A percentile compares a stretch with the other conserved stretches of the same genome.
Evolutionary conservation across 2,329 filamentous ascomycete genomes (phyloP).

Genomic region (Xylaria sp.): DNA sequence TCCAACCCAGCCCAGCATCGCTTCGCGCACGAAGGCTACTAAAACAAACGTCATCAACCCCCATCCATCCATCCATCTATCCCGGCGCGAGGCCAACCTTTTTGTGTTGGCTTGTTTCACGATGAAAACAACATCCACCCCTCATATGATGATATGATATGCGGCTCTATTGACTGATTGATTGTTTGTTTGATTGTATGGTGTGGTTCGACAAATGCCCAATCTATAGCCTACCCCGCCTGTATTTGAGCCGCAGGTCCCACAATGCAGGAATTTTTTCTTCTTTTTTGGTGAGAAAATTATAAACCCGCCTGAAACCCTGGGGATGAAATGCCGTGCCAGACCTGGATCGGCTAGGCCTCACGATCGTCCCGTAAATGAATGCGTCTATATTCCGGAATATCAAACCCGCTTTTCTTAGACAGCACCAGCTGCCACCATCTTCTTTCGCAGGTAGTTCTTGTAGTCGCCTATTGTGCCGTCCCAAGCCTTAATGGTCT

Average conservation of each 20-base stretch:
- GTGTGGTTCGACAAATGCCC: slow-evolving; percentile 29
- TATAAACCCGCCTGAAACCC: slow-evolving; percentile 7
- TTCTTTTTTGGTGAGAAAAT: not conserved
- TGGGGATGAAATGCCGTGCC: slow-evolving; percentile 9
- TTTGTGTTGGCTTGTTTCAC: slow-evolving; percentile 5
- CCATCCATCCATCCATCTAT: slow-evolving; percentile 7
- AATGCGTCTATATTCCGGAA: slow-evolving; percentile 26
- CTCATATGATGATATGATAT: slow-evolving; percentile 15
- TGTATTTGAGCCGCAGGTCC: slow-evolving; percentile 28
- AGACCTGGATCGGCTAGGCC: slow-evolving; percentile 4
- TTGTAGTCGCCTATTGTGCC: slow-evolving; percentile 95
- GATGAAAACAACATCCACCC: slow-evolving; percentile 17
- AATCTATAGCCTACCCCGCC: slow-evolving; percentile 35
- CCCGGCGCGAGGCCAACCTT: not conserved
- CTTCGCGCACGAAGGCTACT: not conserved
- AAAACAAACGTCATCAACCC: not conserved
- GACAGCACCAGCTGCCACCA: slow-evolving; percentile 88
- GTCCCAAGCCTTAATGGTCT: slow-evolving; percentile 90
- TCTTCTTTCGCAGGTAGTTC: slow-evolving; percentile 99
- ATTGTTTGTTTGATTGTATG: slow-evolving; percentile 23
- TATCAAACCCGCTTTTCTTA: slow-evolving; percentile 60
- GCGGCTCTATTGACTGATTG: slow-evolving; percentile 35
- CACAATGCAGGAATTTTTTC: slow-evolving; percentile 26
- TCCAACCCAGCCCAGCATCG: not conserved
- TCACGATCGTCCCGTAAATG: slow-evolving; percentile 12